phyloP scores from a whole-genome alignment of 768 basidiomycete species.

The Hygrocybe punicea region DNA sequence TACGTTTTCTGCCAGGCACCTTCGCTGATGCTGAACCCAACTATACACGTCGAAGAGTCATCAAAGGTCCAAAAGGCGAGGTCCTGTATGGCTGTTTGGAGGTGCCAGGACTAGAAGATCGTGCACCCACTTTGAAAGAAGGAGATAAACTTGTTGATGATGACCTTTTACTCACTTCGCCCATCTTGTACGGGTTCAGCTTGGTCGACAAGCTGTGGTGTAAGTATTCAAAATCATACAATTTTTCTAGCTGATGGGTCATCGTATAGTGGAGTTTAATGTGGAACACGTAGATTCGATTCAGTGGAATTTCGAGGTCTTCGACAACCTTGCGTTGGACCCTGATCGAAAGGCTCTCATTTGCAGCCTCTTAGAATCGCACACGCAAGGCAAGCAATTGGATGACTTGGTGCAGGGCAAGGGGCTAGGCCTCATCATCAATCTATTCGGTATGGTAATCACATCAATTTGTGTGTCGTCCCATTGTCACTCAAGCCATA shows the following conservation, averaged over 20 bases:
- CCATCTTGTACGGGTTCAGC: slow-evolving; percentile 61
- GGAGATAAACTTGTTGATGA: slow-evolving; percentile 46
- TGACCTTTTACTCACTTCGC: slow-evolving; percentile 52
- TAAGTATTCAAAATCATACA: slow-evolving; percentile 1
- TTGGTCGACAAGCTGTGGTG: slow-evolving; percentile 11
- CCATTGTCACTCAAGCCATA: not conserved
- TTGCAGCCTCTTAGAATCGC: slow-evolving; percentile 53
- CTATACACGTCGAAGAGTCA: no score
- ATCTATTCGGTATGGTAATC: slow-evolving; percentile 23
- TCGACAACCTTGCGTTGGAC: slow-evolving; percentile 55
- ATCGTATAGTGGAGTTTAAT: slow-evolving; percentile 52
- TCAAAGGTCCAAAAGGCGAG: no score
- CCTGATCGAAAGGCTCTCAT: slow-evolving; percentile 51
- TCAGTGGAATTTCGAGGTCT: slow-evolving; percentile 56
- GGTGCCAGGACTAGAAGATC: no score
- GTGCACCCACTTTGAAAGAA: no score
- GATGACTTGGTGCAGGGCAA: slow-evolving; percentile 64
- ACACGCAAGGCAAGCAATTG: slow-evolving; percentile 46
- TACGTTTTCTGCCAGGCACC: not conserved
- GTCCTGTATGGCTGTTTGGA: no score
- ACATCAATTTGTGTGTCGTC: not conserved
- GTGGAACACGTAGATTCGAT: slow-evolving; percentile 52
- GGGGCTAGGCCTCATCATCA: slow-evolving; percentile 48
- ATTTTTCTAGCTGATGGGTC: not conserved
- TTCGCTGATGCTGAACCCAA: not conserved